A percentile compares a stretch with the other conserved stretches of the same genome.
Conservation (phyloP, 306 rosid species). For the Begonia peltatifolia region DNA sequence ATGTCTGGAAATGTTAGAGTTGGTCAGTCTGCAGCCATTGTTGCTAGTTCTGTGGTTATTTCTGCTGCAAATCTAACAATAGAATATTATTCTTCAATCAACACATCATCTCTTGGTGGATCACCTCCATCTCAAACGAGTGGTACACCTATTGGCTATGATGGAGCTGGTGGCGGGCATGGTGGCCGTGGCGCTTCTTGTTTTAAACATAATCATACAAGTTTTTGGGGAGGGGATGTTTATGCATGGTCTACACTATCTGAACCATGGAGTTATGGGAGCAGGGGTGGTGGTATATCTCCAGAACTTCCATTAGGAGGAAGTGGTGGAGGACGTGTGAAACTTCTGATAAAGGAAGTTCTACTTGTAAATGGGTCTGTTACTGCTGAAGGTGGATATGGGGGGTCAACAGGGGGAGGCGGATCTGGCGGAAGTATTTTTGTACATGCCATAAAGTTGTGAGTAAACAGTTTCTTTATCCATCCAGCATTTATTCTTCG, state of each 20-base stretch:
- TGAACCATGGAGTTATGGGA: conserved; percentile 84
- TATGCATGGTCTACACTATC: conserved; percentile 91
- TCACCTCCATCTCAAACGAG: conserved; percentile 93
- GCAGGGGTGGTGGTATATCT: conserved; percentile 81
- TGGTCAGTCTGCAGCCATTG: conserved; percentile 56
- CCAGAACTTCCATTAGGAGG: conserved; percentile 47
- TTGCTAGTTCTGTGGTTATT: conserved; percentile 78
- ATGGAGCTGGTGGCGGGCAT: conserved; percentile 97
- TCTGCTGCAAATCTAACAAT: conserved; percentile 64
- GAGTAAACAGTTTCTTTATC: conserved; percentile 30
- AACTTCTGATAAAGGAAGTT: conserved; percentile 53
- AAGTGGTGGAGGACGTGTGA: conserved; percentile 90
- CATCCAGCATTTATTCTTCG: conserved; percentile 1
- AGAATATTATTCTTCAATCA: conserved; percentile 47
- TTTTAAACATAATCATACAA: conserved; percentile 47
- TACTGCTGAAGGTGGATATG: conserved; percentile 79
- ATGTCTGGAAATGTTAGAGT: conserved; percentile 85
- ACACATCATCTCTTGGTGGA: conserved; percentile 84
- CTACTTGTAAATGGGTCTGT: conserved; percentile 67
- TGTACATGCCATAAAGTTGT: conserved; percentile 70
- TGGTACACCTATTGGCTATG: conserved; percentile 81
- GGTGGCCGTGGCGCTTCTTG: conserved; percentile 99
- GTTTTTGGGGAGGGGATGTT: conserved; percentile 97
- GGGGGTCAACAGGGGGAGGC: conserved; percentile 77
- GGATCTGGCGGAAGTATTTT: conserved; percentile 97